These are phyloP conservation scores for Suillus sp. DNA, from an alignment of 768 basidiomycete genomes.

Conservation along the genomic window DNA sequence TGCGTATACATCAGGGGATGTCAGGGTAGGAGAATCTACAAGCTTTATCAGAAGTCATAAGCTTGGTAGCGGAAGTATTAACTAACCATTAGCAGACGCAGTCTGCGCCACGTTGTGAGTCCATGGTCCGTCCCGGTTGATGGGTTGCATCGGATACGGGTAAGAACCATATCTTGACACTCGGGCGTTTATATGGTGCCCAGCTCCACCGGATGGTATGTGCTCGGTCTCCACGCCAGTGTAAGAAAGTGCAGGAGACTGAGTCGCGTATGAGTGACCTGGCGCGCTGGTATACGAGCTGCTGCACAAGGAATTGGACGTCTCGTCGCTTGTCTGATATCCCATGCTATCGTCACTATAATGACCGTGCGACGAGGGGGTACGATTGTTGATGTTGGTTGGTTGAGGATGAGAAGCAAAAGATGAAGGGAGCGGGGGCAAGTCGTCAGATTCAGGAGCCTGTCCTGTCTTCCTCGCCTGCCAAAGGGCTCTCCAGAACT, in stretches of 20 bases:
- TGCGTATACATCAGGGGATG: slow-evolving; percentile 48
- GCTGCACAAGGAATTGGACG: slow-evolving; percentile 43
- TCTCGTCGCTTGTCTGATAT: slow-evolving; percentile 53
- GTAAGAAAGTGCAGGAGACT: slow-evolving; percentile 51
- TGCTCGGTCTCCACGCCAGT: slow-evolving; percentile 36
- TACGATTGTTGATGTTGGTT: slow-evolving; percentile 35
- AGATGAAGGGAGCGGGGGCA: slow-evolving; percentile 50
- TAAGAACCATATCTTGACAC: slow-evolving; percentile 57
- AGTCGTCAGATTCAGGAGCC: slow-evolving; percentile 52
- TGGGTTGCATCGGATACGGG: slow-evolving; percentile 40
- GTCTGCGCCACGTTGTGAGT: slow-evolving; percentile 32
- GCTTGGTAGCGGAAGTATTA: slow-evolving; percentile 29
- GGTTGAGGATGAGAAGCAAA: slow-evolving; percentile 39
- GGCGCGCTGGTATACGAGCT: slow-evolving; percentile 46
- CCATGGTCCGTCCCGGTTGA: slow-evolving; percentile 34
- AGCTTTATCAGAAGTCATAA: slow-evolving; percentile 38
- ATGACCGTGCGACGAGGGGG: slow-evolving; percentile 41
- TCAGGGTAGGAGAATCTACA: slow-evolving; percentile 59
- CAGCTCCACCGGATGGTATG: slow-evolving; percentile 23
- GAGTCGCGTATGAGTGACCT: slow-evolving; percentile 42
- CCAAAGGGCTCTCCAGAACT: slow-evolving; percentile 70
- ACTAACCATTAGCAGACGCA: slow-evolving; percentile 34
- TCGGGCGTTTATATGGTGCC: slow-evolving; percentile 42
- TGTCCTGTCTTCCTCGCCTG: slow-evolving; percentile 62
- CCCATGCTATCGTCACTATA: slow-evolving; percentile 45